Evolutionary conservation across 495 filamentous ascomycete genomes (phyloP), one percentile per base, ranked within the genome.

Genomic region (Penicillium chermesinum): DNA sequence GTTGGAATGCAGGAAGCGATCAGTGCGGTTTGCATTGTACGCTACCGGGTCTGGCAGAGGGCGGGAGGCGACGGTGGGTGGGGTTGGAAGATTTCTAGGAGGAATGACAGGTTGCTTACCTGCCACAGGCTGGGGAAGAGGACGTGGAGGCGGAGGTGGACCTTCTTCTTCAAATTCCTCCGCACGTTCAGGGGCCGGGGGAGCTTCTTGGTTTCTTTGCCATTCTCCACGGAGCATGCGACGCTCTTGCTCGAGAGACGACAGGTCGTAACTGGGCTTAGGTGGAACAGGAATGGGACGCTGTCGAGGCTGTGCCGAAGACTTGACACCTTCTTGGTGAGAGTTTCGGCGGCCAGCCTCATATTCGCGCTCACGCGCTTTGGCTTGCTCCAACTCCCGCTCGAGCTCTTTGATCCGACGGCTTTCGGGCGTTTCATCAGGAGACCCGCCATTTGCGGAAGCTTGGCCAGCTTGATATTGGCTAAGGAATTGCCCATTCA

Each of bases 341-440:
- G 70, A 56, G 32, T 76, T 82, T 62, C 91, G 82, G 37, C 90
- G 81, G 61, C 91, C 89, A 34, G 73, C 75, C 64, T 95, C 79
- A 57, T 96, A 98, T 59, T 89, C 76, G 33, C 75, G 77, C 59
- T 98, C 93, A 8, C 93, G 83, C 52, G 91, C 83, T 51, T 90
- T 86, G 2, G 93, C 93, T 51, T 82, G 72, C 59, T 89, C 86
- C 1, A 98, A 76, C 63, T 97, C 86, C 20, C 81, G 76, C 64
- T 96, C 93, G 8, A 97, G 76, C 57, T 96, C 82, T 52, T 80
- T 78, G 48, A 97, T 82, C 34, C 89, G 82, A n/a, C 75, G 79
- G 16, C 67, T 70, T 56, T 80, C 78, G 56, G 64, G 64, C 53
- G 62, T 60, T 41, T 58, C 77, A 52, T 72, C 68, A 10, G 58